Percentiles rank a stretch among this genome's conserved stretches.
phyloP scores from a whole-genome alignment of 2,329 filamentous ascomycete species.

The Pseudogymnoascus sp. region DNA sequence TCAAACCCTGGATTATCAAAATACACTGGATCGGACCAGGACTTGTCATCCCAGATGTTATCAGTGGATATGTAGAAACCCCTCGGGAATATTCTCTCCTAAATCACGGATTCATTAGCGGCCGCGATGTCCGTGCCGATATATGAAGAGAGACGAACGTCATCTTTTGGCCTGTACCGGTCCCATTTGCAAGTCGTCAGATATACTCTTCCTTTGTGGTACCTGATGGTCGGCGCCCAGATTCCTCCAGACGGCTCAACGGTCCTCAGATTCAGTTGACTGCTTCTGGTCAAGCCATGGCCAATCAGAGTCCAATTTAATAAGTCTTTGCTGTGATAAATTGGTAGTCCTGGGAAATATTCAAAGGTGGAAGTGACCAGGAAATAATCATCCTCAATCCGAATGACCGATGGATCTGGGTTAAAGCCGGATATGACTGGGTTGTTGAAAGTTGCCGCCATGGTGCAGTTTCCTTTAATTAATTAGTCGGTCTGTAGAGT shows the following conservation, averaged over 20 bases:
- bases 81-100: slow-evolving; percentile 19
- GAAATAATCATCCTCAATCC: slow-evolving; percentile 43
- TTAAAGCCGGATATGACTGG: slow-evolving; percentile 41
- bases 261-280: slow-evolving; percentile 44
- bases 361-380: slow-evolving; percentile 56
- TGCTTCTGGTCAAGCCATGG: slow-evolving; percentile 42
- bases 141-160: slow-evolving; percentile 36
- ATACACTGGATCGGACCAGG: slow-evolving; percentile 46
- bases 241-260: slow-evolving; percentile 43
- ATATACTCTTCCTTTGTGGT: slow-evolving; percentile 38
- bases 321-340: slow-evolving; percentile 49
- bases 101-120: not conserved
- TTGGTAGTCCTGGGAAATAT: slow-evolving; percentile 52
- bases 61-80: slow-evolving; percentile 39
- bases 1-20: slow-evolving; percentile 48
- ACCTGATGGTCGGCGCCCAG: slow-evolving; percentile 41
- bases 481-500: no score
- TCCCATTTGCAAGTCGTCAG: slow-evolving; percentile 39
- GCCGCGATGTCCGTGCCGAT: not conserved
- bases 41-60: slow-evolving; percentile 37
- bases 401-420: slow-evolving; percentile 46
- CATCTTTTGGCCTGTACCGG: slow-evolving; percentile 33
- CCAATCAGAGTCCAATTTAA: slow-evolving; percentile 45
- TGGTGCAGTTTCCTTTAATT: not conserved
- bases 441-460: not conserved